Evolutionary conservation across 768 basidiomycete species (phyloP).

Genomic region (Boletus rubescentipes): DNA sequence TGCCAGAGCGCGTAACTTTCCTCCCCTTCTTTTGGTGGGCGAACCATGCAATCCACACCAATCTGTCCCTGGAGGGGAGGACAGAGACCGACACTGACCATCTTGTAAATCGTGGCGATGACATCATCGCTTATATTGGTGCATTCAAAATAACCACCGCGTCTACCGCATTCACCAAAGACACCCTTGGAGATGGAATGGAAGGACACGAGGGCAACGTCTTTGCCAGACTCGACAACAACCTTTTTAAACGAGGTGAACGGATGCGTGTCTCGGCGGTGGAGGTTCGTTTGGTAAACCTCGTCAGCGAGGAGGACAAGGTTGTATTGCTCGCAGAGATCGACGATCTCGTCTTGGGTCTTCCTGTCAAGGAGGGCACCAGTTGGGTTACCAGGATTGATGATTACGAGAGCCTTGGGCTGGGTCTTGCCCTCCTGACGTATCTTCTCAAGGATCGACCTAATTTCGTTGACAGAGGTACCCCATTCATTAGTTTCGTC

Average conservation of each 20-base stretch:
- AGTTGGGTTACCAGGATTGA: slow-evolving; percentile 99
- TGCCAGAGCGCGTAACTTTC: slow-evolving; percentile 79
- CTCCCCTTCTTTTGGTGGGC: slow-evolving; percentile 77
- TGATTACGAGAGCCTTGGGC: slow-evolving; percentile 88
- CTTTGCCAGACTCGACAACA: slow-evolving; percentile 57
- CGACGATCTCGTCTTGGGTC: slow-evolving; percentile 75
- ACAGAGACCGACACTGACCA: slow-evolving; percentile 88
- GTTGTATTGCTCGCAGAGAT: slow-evolving; percentile 78
- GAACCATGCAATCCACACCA: slow-evolving; percentile 91
- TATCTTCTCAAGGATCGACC: slow-evolving; percentile 64
- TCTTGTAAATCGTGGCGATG: slow-evolving; percentile 90
- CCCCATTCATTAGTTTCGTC: slow-evolving; percentile 83
- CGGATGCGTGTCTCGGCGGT: slow-evolving; percentile 59
- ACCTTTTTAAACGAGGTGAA: slow-evolving; percentile 96
- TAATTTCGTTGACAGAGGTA: slow-evolving; percentile 68
- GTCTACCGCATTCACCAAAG: slow-evolving; percentile 93
- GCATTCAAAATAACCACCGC: slow-evolving; percentile 96
- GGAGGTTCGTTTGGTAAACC: slow-evolving; percentile 96
- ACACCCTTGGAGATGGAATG: slow-evolving; percentile 98
- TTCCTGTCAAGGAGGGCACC: slow-evolving; percentile 74
- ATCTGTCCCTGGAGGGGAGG: slow-evolving; percentile 91
- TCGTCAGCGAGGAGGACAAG: slow-evolving; percentile 95
- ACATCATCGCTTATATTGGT: slow-evolving; percentile 78
- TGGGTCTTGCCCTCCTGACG: slow-evolving; percentile 51
- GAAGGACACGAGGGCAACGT: slow-evolving; percentile 87